These are phyloP conservation scores for Penicillium steckii DNA, from an alignment of 495 filamentous ascomycete species.

Conservation along the genomic window DNA sequence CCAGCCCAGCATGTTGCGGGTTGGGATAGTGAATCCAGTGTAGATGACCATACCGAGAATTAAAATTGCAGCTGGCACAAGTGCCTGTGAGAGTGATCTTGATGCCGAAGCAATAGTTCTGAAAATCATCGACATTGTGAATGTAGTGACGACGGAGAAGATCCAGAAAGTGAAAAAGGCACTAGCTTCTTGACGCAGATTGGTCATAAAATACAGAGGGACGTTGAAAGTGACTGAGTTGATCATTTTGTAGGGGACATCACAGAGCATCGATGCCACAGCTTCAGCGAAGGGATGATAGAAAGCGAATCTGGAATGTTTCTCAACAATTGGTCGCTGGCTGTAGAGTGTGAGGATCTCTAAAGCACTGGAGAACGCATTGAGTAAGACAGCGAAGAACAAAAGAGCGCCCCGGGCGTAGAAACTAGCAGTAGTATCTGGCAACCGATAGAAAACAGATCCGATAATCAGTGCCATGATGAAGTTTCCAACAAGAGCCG, in stretches of 20 bases:
- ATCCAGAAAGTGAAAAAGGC: constrained; percentile 61
- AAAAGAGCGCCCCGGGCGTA: constrained; percentile 72
- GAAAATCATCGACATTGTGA: constrained; percentile 54
- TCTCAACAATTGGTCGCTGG: constrained; percentile 59
- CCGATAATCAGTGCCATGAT: constrained; percentile 73
- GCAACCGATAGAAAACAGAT: constrained; percentile 76
- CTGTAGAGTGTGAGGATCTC: constrained; percentile 59
- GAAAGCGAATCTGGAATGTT: constrained; percentile 57
- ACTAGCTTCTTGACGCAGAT: constrained; percentile 36
- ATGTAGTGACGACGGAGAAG: constrained; percentile 45
- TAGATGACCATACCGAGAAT: constrained; percentile 44
- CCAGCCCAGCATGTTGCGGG: constrained; percentile 47
- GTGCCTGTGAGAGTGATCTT: constrained; percentile 45
- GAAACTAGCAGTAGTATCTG: constrained; percentile 60
- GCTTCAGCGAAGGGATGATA: constrained; percentile 59
- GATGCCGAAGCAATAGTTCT: constrained; percentile 43
- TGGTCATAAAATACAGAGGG: constrained; percentile 54
- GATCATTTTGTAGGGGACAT: constrained; percentile 53
- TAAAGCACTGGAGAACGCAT: constrained; percentile 72
- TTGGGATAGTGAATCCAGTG: constrained; percentile 44
- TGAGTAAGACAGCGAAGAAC: constrained; percentile 82
- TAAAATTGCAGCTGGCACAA: constrained; percentile 41
- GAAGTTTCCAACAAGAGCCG: constrained; percentile 65
- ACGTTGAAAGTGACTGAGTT: constrained; percentile 45
- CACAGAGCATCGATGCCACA: constrained; percentile 51